These are phyloP conservation scores for Cymodocea nodosa DNA, from an alignment of 116 monocot species.

Conservation along the genomic window DNA sequence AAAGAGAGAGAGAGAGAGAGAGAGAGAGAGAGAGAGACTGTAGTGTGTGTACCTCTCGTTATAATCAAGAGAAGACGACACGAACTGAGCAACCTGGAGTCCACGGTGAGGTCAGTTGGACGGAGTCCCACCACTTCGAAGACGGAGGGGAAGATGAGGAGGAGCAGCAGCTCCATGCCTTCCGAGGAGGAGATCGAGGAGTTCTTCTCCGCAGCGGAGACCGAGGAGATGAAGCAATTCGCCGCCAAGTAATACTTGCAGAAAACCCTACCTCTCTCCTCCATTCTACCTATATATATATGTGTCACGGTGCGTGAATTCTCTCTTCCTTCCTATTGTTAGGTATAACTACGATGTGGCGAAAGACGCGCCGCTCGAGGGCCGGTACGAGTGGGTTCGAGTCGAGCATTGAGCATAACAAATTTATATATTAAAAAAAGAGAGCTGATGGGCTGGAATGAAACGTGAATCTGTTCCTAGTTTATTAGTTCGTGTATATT, in stretches of 20 bases:
- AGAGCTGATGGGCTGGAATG: no score
- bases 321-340: not conserved
- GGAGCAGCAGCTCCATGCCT: conserved; percentile 1
- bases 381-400: conserved; percentile 38
- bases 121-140: not conserved
- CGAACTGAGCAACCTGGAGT: conserved; percentile 1
- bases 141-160: not conserved
- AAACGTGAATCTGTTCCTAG: no score
- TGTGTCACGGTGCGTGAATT: not conserved
- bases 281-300: not conserved
- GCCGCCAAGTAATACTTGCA: conserved; percentile 16
- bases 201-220: conserved; percentile 33
- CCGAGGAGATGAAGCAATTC: conserved; percentile 19
- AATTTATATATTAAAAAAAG: no score
- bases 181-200: conserved; percentile 36
- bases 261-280: not conserved
- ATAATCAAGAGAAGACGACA: not conserved
- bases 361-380: conserved; percentile 27
- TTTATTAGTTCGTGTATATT: no score
- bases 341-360: conserved; percentile 50
- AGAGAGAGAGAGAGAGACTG: no score
- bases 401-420: conserved; percentile 13
- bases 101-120: not conserved
- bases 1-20: no score
- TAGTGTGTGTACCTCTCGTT: no score